Base-by-base conservation (phyloP, 176 grass and related monocot genomes). In the Musa troglodytarum region DNA sequence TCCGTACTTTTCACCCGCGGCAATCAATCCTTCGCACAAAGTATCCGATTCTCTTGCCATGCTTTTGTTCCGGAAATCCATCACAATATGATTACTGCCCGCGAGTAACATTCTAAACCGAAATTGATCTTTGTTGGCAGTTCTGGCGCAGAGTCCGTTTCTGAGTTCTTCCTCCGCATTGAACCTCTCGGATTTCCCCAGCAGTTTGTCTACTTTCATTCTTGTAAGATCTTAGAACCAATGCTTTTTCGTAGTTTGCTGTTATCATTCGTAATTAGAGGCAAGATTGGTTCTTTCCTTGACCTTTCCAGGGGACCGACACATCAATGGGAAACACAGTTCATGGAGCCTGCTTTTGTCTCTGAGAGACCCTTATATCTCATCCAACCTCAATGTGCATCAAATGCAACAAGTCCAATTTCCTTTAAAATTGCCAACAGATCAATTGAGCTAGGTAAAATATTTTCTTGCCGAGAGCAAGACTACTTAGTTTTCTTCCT, bases 281-380 rank as follows among this genome's bases (percentile, higher is more conserved):
- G 28, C 53, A 86, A 13, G 12, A 66, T 68, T 54, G 1, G 0
- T 85, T 54, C 55, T 74, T 11, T 16, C 34, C 65, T 69, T 28
- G 15, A 73, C 26, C 17, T 20, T 86, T 43, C 10, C 78, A 93
- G 94, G 90, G 90, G 6, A 77, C 89, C 1, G 83, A 91, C 78
- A 89, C 88, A 17, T 63, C 21, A 49, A 81, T 86, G 1, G 63
- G 28, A 79, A 34, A 53, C 10, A 70, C 82, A 93, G 70, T 83
- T 82, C 59, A 65, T 98, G 26, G 94, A 98, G 54, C 78, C 90
- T 9, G 94, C 76, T 12, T 91, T 98, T 83, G 63, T 85, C 3
- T 78, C 87, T 52, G 80, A 69, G 55, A 67, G 77, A n/a, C 80
- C 76, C 64, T 49, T 93, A 52, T 91, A 93, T 82, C 20, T 76